Evolutionary conservation across 2,329 filamentous ascomycete species (phyloP), one percentile per base, ranked within the genome.

Genomic region (Emergomyces africanus): DNA sequence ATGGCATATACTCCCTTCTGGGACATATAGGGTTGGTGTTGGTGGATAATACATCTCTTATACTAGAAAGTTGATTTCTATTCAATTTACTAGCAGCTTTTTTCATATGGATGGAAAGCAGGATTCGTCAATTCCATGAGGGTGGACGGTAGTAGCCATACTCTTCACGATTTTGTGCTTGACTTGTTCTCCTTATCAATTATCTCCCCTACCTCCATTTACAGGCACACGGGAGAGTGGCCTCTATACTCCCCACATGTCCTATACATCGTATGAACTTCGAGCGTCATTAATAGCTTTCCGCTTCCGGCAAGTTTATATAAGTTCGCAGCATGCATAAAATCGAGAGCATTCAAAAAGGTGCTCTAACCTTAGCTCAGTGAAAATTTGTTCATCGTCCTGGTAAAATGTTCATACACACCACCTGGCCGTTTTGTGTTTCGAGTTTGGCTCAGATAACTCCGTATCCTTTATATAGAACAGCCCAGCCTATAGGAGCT

Each of bases 381-480:
- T 5, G 20, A 6, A 5, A 39, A 10, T 23, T n/a, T 12, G 25
- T 39, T 10, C 39, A 37, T 39, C 33, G 5, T 54, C 10, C 3
- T 30, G 14, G 4, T 25, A 15, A 23, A 14, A 39, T 23, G 3
- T 23, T 39, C 33, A 12, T 23, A 37, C 14, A 8, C 15, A 5
- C n/a, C n/a, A n/a, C 33, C 5, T 37, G n/a, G 30, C 33, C 18
- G 3, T 5, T 23, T 23, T n/a, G 28, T 35, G 39, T 39, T 12
- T 14, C 23, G 30, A 57, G 28, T n/a, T n/a, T 14, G 23, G 20
- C 5, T 67, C 62, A 78, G 56, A 75, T 73, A 59, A 79, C 73
- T 1, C 72, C 70, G 68, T 82, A 83, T 2, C 77, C 78, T 64
- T 79, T 81, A 75, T 76, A 83, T 73, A 75, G 79, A 30, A 73